Base-by-base conservation (phyloP, 768 basidiomycete species). In the Xerocomellus dryophilus region DNA sequence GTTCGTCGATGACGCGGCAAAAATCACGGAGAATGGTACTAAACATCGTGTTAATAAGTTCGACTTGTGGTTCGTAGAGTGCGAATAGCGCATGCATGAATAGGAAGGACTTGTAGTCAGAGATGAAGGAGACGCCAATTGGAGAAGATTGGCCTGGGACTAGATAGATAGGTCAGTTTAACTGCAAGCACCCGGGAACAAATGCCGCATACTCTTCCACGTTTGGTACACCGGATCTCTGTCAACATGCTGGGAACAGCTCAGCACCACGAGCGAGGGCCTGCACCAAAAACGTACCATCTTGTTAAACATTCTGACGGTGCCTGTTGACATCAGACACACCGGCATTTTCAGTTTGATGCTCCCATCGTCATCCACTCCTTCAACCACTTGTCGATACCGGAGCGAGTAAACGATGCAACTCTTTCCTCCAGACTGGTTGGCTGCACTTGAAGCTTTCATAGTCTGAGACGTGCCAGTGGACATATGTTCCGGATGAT, bases 41-140 rank as follows among this genome's bases (percentile, higher is more conserved):
- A 38, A 67, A 67, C 54, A 65, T 61, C 2, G 59, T 54, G 8
- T 63, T 59, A 42, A 67, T 60, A n/a, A 59, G 43, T 31, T 56
- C 59, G 14, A 66, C 43, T 38, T 54, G 47, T 11, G 61, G 61
- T 53, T 66, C 59, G 12, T 61, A 56, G 32, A 64, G 52, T 9
- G 60, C 59, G 14, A 64, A 68, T 4, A 67, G 42, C 4, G 44
- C 62, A 45, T 64, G 67, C 49, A 57, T 53, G 32, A 62, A 61
- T 9, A 67, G 52, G 51, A 59, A 65, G 2, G 66, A 60, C 21
- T 50, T 58, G 38, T 66, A 64, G 40, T 61, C 50, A 14, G 46
- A 5, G n/a, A 65, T 63, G 20, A 58, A 61, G 6, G 61, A 67
- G 20, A 54, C 57, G 0, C 21, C 62, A 21, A 62, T 8, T 14